phyloP scores from a whole-genome alignment of 2,329 filamentous ascomycete genomes.

The Cercospora sojina region DNA sequence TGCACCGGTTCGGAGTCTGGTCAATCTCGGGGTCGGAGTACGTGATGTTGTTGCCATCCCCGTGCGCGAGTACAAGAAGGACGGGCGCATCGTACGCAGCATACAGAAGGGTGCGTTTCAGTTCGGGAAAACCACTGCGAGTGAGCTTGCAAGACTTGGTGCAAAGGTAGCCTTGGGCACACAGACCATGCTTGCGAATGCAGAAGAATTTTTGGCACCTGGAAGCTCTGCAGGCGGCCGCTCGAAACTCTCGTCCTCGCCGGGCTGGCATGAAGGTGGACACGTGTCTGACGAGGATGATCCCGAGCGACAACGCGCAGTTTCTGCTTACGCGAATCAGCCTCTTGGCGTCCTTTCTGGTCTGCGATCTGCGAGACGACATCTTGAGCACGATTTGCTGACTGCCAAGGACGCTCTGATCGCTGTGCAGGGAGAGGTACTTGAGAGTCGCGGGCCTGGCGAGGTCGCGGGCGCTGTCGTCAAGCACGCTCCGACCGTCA shows the following conservation, averaged over 20 bases:
- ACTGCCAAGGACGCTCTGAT: conserved; percentile 88
- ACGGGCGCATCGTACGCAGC: conserved; percentile 86
- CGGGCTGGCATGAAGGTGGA: conserved; percentile 45
- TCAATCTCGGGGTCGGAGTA: conserved; percentile 86
- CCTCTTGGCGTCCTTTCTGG: conserved; percentile 86
- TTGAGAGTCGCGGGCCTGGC: conserved; percentile 78
- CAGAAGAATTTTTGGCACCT: conserved; percentile 71
- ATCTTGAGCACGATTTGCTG: conserved; percentile 82
- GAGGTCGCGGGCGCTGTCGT: conserved; percentile 77
- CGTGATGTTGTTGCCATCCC: conserved; percentile 85
- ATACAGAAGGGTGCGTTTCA: conserved; percentile 86
- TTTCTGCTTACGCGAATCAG: conserved; percentile 91
- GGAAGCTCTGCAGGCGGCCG: conserved; percentile 23
- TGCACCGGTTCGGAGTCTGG: conserved; percentile 83
- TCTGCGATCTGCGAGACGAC: conserved; percentile 75
- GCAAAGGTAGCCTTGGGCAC: conserved; percentile 94
- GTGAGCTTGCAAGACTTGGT: conserved; percentile 88
- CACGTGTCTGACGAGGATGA: conserved; percentile 59
- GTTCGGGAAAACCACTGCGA: conserved; percentile 91
- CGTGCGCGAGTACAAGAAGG: conserved; percentile 88
- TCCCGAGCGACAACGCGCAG: conserved; percentile 70
- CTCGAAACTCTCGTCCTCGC: conserved; percentile 24
- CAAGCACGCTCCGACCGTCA: conserved; percentile 84
- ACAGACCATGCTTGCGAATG: conserved; percentile 85
- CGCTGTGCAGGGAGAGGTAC: conserved; percentile 85